Evolutionary conservation across 768 basidiomycete species (phyloP), one percentile per base, ranked within the genome.

Genomic region (Plicaturopsis crispa): DNA sequence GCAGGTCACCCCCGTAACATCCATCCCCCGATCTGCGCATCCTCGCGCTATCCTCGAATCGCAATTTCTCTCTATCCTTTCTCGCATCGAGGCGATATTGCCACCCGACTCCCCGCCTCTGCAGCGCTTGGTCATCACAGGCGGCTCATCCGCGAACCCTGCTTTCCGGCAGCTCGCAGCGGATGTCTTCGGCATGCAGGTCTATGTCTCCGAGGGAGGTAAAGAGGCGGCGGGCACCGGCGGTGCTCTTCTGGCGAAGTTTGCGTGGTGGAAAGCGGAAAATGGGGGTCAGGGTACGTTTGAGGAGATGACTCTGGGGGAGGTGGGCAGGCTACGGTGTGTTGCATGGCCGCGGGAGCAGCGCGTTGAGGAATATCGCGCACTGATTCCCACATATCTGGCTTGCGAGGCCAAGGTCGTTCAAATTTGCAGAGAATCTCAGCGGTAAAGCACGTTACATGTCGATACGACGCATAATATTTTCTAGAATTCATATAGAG

Each of bases 11-110:
- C 53, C 55, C 2, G n/a, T n/a, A n/a, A n/a, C n/a, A n/a, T 44
- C 56, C 28, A 59, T 75, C 11, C 75, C 74, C 0, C 48, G 48
- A 7, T 45, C 56, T 12, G 64, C 72, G 1, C 80, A 87, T 50
- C 73, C 85, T 13, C 78, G 84, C 19, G 80, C 83, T 12, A 82
- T 92, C 42, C 62, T 92, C 41, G 86, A 90, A 55, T 85, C 85
- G 1, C 89, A 92, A 53, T 75, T 93, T 50, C 63, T 92, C 39
- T 85, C 84, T 16, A 88, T 91, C 59, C 70, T 74, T 35, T 76
- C 79, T 13, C 73, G 87, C 32, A 73, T 89, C 21, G 64, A 67
- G 4, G 75, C 73, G 6, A 84, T 90, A 49, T 63, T 88, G 5
- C 78, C 81, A 0, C 57, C 67, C 10, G 60, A 73, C 4, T 41